Evolutionary conservation across 495 filamentous ascomycete genomes (phyloP).

Genomic region (Monascus purpureus): DNA sequence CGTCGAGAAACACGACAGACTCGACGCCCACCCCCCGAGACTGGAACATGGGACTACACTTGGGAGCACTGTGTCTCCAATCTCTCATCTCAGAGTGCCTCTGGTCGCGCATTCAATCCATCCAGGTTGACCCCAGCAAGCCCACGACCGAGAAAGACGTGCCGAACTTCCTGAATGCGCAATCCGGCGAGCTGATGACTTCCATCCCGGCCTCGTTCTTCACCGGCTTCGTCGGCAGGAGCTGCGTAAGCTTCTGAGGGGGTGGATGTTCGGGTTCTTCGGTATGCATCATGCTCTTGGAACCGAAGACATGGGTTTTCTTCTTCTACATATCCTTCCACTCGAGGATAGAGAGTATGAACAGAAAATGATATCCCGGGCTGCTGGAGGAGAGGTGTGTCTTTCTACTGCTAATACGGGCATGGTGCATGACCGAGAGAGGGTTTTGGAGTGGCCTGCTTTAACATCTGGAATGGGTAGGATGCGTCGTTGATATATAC

Average conservation of each 20-base stretch:
- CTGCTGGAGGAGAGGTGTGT: conserved; percentile 31
- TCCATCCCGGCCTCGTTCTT: conserved; percentile 20
- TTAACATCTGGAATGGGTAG: too few species aligned
- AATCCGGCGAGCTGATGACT: conserved; percentile 31
- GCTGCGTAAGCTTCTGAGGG: conserved; percentile 24
- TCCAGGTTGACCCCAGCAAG: conserved; percentile 24
- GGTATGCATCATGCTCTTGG: conserved; percentile 23
- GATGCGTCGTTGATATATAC: too few species aligned
- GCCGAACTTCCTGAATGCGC: conserved; percentile 29
- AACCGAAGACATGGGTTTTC: conserved; percentile 33
- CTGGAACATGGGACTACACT: conserved; percentile 45
- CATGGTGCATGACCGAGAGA: conserved; percentile 32
- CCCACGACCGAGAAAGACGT: conserved; percentile 19
- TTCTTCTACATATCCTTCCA: conserved; percentile 20
- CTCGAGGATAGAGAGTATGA: conserved; percentile 25
- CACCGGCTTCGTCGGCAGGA: conserved; percentile 32
- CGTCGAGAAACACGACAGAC: conserved; percentile 28
- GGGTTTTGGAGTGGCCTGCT: conserved; percentile 16
- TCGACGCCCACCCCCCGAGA: conserved; percentile 34
- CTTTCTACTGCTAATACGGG: conserved; percentile 22
- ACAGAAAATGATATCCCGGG: conserved; percentile 32
- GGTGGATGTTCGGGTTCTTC: conserved; percentile 21
- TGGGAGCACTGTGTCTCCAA: conserved; percentile 29
- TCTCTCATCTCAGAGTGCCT: conserved; percentile 22
- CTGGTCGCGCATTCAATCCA: conserved; percentile 17